These are phyloP conservation scores for Podospora conica DNA, from an alignment of 495 filamentous ascomycete species.

Conservation along the genomic window DNA sequence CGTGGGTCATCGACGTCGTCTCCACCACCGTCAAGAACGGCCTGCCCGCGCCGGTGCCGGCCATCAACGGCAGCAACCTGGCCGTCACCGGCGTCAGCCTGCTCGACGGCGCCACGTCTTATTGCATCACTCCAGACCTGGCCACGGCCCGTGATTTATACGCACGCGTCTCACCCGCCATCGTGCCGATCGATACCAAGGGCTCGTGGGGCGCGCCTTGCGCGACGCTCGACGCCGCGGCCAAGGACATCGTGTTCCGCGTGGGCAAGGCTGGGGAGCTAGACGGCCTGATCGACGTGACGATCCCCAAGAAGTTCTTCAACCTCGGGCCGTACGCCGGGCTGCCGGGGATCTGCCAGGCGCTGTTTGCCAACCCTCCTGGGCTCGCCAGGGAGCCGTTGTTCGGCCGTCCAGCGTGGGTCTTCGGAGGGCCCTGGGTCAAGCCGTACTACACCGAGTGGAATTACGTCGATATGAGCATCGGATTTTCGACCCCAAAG, in stretches of 20 bases:
- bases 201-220: conserved; percentile 24
- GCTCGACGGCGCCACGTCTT: not conserved
- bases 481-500: conserved; percentile 22
- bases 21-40: not conserved
- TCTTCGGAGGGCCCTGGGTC: conserved; percentile 17
- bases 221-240: conserved; percentile 9
- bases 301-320: conserved; percentile 13
- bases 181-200: conserved; percentile 15
- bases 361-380: conserved; percentile 13
- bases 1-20: conserved; percentile 10
- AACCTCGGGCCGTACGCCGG: conserved; percentile 23
- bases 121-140: conserved; percentile 15
- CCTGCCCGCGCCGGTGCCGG: not conserved
- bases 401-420: conserved; percentile 16
- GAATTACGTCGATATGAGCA: conserved; percentile 12
- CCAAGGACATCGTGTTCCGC: conserved; percentile 14
- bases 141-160: conserved; percentile 20
- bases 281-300: conserved; percentile 10
- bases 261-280: conserved; percentile 10
- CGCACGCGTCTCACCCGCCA: conserved; percentile 14
- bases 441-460: conserved; percentile 25
- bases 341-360: conserved; percentile 21
- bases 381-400: conserved; percentile 13
- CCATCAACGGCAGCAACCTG: not conserved
- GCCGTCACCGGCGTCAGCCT: not conserved